Evolutionary conservation across 768 basidiomycete genomes (phyloP).

Genomic region (Tulasnella sp.): DNA sequence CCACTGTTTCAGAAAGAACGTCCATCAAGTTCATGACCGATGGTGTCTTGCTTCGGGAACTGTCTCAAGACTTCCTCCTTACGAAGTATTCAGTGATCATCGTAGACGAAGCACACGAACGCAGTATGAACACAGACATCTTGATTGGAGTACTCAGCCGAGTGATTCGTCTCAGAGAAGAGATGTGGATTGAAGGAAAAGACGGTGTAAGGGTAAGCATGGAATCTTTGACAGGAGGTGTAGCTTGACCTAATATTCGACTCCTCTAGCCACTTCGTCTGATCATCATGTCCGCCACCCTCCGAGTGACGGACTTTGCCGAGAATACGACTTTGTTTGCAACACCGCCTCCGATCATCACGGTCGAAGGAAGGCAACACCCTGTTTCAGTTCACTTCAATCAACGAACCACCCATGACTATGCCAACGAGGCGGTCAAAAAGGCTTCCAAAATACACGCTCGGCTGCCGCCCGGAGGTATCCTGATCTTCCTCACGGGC

Average conservation of each 20-base stretch:
- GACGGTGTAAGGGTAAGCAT: constrained; percentile 50
- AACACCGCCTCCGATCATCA: constrained; percentile 81
- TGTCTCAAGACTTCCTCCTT: constrained; percentile 89
- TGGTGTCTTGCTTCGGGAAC: constrained; percentile 87
- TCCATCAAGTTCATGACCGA: constrained; percentile 99
- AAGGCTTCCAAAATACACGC: constrained; percentile 90
- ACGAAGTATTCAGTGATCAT: constrained; percentile 87
- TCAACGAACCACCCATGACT: constrained; percentile 73
- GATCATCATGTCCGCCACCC: constrained; percentile 97
- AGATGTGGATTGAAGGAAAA: constrained; percentile 73
- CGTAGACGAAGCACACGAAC: constrained; percentile 96
- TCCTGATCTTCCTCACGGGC: constrained; percentile 89
- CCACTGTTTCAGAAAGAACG: constrained; percentile 79
- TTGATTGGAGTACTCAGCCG: constrained; percentile 94
- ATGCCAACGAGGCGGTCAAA: constrained; percentile 79
- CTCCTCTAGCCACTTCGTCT: constrained; percentile 66
- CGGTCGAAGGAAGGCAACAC: constrained; percentile 81
- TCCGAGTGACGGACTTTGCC: constrained; percentile 86
- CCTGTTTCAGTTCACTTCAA: constrained; percentile 94
- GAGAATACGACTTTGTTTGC: constrained; percentile 74
- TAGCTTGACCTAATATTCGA: not conserved
- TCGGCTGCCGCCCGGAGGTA: constrained; percentile 82
- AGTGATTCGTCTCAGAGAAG: constrained; percentile 78
- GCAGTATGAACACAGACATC: constrained; percentile 97
- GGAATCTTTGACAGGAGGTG: not conserved